Evolutionary conservation across 768 basidiomycete genomes (phyloP).

Genomic region (Suillus subalutaceus): DNA sequence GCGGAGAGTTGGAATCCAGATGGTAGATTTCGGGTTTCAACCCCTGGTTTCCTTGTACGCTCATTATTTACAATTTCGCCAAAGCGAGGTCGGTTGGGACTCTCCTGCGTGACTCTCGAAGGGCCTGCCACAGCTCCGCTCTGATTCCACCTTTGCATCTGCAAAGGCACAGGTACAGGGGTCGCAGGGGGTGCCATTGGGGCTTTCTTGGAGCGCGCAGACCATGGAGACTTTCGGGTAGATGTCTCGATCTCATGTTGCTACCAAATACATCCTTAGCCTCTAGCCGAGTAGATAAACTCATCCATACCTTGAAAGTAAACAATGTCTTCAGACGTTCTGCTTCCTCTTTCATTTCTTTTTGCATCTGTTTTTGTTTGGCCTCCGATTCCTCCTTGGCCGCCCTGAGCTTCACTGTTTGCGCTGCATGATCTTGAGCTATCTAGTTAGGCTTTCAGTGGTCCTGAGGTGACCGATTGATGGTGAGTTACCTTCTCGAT

Average conservation of each 20-base stretch:
- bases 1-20: conserved; percentile 28
- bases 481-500: conserved; percentile 59
- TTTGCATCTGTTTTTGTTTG: conserved; percentile 56
- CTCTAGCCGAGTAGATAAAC: conserved; percentile 8
- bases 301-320: conserved; percentile 60
- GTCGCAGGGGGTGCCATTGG: conserved; percentile 41
- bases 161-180: conserved; percentile 42
- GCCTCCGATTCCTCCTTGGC: conserved; percentile 65
- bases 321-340: conserved; percentile 72
- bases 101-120: conserved; percentile 35
- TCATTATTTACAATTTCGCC: conserved; percentile 29
- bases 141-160: conserved; percentile 41
- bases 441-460: conserved; percentile 41
- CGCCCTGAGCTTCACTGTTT: conserved; percentile 56
- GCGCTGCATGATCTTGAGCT: conserved; percentile 58
- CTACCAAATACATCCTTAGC: conserved; percentile 38
- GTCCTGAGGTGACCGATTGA: background rate
- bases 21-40: conserved; percentile 25
- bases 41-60: conserved; percentile 19
- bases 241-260: conserved; percentile 70
- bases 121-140: conserved; percentile 27
- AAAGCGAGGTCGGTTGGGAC: conserved; percentile 42
- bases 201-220: conserved; percentile 46
- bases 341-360: conserved; percentile 66
- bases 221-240: conserved; percentile 49